Evolutionary conservation across 441 rosid species (phyloP).

Genomic region (Viola pubescens): DNA sequence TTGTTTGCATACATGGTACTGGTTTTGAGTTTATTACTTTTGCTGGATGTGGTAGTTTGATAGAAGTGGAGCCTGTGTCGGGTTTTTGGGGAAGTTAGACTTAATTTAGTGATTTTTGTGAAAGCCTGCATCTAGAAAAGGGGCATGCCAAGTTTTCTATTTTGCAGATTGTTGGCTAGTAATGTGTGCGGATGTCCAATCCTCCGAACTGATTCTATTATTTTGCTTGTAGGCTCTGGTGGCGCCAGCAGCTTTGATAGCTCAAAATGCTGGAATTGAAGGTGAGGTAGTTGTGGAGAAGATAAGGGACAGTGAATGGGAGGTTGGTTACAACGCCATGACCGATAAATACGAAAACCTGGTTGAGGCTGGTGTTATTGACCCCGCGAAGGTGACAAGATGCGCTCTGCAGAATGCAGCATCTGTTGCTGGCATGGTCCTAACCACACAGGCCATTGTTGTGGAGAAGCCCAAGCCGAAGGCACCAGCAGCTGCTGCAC

Average conservation of each 20-base stretch:
- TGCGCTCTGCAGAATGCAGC: conserved; percentile 91
- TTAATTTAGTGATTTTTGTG: too few species aligned
- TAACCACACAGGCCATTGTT: conserved; percentile 94
- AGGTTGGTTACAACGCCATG: conserved; percentile 89
- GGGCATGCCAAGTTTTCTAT: too few species aligned
- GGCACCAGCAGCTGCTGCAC: conserved; percentile 44
- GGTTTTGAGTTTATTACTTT: background rate
- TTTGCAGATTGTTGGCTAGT: too few species aligned
- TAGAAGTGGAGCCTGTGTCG: too few species aligned
- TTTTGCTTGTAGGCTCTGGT: conserved; percentile 44
- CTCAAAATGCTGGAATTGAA: conserved; percentile 88
- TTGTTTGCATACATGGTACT: background rate
- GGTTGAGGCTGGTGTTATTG: conserved; percentile 81
- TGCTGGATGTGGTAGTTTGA: background rate
- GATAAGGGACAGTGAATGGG: conserved; percentile 67
- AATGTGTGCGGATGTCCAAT: too few species aligned
- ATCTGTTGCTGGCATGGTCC: conserved; percentile 91
- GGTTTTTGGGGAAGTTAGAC: too few species aligned
- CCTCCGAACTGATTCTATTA: background rate
- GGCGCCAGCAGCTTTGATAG: conserved; percentile 80
- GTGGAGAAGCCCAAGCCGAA: conserved; percentile 81
- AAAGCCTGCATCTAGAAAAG: too few species aligned
- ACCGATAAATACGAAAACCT: conserved; percentile 78
- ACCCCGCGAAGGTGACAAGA: conserved; percentile 92
- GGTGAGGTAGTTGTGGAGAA: conserved; percentile 93